phyloP scores from a whole-genome alignment of 2,329 filamentous ascomycete genomes.

The Mariannaea sp. region DNA sequence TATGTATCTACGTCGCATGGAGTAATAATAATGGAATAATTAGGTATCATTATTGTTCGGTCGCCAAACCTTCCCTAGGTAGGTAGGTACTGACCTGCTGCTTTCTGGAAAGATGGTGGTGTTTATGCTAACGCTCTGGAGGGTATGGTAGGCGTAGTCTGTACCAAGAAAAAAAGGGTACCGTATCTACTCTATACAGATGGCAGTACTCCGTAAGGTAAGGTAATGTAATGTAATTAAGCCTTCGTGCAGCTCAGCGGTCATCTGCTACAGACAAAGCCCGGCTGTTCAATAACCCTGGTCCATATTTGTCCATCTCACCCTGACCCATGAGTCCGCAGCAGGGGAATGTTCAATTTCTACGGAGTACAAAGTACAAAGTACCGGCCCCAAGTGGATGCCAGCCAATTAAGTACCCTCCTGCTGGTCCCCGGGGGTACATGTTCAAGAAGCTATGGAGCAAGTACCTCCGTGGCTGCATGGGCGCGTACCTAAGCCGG shows the following conservation, averaged over 20 bases:
- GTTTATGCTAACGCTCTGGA: too few species aligned
- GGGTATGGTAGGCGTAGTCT: too few species aligned
- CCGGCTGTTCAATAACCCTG: neutral
- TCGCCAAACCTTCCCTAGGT: too few species aligned
- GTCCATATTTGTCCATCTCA: neutral
- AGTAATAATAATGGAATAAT: too few species aligned
- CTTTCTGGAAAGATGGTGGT: too few species aligned
- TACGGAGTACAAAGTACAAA: neutral
- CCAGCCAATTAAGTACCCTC: too few species aligned
- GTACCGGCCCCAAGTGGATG: slow-evolving; percentile 16
- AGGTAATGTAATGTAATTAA: too few species aligned
- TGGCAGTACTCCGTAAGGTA: too few species aligned
- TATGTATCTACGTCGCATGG: too few species aligned
- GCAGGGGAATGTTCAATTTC: neutral
- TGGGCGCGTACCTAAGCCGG: slow-evolving; percentile 21
- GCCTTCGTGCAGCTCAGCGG: neutral
- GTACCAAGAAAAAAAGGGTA: too few species aligned
- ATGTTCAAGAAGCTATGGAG: slow-evolving; percentile 5
- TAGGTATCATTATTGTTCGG: too few species aligned
- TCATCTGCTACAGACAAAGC: slow-evolving; percentile 12
- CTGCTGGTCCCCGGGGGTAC: slow-evolving; percentile 6
- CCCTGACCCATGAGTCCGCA: neutral
- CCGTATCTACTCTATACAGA: neutral
- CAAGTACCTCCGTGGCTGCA: slow-evolving; percentile 19
- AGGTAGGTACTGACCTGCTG: too few species aligned